Percentiles rank a stretch among this genome's conserved stretches.
Conservation (phyloP, 2,329 filamentous ascomycete genomes). For the Exophiala dermatitidis region DNA sequence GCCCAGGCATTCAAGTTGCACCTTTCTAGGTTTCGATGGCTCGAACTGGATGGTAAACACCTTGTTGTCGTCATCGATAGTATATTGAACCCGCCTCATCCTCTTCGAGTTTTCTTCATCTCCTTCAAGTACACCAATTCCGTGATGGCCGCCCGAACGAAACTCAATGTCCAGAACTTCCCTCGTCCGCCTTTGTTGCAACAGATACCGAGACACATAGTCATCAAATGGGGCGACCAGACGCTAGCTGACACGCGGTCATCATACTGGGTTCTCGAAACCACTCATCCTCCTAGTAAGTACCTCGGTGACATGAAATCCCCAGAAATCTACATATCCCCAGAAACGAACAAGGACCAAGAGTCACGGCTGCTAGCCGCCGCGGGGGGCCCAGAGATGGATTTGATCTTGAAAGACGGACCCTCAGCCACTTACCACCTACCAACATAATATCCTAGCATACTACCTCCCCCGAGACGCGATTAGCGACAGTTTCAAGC, state of each 20-base stretch:
- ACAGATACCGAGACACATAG: conserved; percentile 47
- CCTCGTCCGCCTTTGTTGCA: conserved; percentile 54
- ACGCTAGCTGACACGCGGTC: conserved; percentile 53
- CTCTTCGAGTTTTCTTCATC: not conserved
- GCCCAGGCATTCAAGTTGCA: too few relatives aligned
- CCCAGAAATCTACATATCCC: too few relatives aligned
- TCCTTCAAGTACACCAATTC: not conserved
- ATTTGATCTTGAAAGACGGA: not conserved
- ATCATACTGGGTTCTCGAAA: conserved; percentile 57
- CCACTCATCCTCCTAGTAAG: conserved; percentile 55
- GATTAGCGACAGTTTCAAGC: conserved; percentile 35
- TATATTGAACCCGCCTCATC: not conserved
- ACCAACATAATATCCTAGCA: conserved; percentile 40
- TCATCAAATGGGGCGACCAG: conserved; percentile 50
- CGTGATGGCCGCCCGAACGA: conserved; percentile 23
- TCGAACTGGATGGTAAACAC: too few relatives aligned
- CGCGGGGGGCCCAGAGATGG: too few relatives aligned
- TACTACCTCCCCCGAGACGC: conserved; percentile 54
- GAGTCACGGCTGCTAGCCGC: too few relatives aligned
- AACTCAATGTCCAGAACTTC: conserved; percentile 30
- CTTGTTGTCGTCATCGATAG: conserved; percentile 4
- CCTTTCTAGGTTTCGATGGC: too few relatives aligned
- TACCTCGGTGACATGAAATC: too few relatives aligned
- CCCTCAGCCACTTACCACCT: not conserved
- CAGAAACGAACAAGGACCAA: too few relatives aligned